Evolutionary conservation across 2,329 filamentous ascomycete species (phyloP), one percentile per base, ranked within the genome.

Genomic region (Neurospora sp.): DNA sequence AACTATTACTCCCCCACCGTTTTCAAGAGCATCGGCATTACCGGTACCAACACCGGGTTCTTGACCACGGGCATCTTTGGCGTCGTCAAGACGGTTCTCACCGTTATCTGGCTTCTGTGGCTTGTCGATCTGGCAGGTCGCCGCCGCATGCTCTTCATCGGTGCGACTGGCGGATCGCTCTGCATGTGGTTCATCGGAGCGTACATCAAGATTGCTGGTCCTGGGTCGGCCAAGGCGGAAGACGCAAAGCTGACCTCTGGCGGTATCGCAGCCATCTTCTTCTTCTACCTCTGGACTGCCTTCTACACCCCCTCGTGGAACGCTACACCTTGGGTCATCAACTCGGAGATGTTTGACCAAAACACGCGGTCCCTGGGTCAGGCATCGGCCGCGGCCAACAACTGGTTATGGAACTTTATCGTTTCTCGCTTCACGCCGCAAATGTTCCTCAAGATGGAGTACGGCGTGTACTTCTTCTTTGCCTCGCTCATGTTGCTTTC

Each of bases 271-370:
- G 88, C 88, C 40, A 84, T 91, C 71, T 88, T 89, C 78, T 91
- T 92, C 83, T 91, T 92, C 81, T 92, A 92, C 76, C 83, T 92
- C 0, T 92, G 89, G 87, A 91, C 90, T 0, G 87, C 85, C 0
- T 89, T 90, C 78, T 93, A 93, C 80, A 91, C 89, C 0, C 90
- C 87, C 0, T 86, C 86, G 0, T 92, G 89, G 90, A 91, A 91
- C 76, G 90, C 89, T 1, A 91, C 89, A 0, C 91, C 90, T 0
- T 93, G 91, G 91, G 90, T 93, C 28, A 81, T 91, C 76, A 92
- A 92, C 81, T 85, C 85, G 0, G 90, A 93, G 78, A 93, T 93
- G 83, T 93, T 93, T 78, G 87, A 90, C 75, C 86, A 88, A 73
- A 90, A 90, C 79, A 87, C 88, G 17, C 85, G 90, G 38, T 87